A percentile compares a stretch with the other conserved stretches of the same genome.
These are phyloP conservation scores for Elaeagnus macrophylla DNA, from an alignment of 306 rosid genomes.

Conservation along the genomic window DNA sequence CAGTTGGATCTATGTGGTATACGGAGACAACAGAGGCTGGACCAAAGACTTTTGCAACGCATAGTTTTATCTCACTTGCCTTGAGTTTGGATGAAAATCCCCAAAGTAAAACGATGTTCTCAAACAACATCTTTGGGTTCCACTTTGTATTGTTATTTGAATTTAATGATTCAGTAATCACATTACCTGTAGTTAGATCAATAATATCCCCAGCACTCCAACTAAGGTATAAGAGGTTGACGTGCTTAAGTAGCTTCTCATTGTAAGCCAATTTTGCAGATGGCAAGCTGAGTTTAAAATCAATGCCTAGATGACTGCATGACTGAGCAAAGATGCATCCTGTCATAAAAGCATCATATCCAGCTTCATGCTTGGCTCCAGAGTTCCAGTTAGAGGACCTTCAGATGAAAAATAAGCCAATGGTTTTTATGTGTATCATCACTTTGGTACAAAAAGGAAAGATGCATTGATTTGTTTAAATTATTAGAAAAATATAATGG, in stretches of 20 bases:
- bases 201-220: constrained; percentile 71
- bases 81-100: constrained; percentile 58
- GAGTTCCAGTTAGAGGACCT: constrained; percentile 89
- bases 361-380: constrained; percentile 96
- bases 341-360: constrained; percentile 96
- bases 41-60: constrained; percentile 64
- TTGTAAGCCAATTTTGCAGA: constrained; percentile 42
- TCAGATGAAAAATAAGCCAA: constrained; percentile 26
- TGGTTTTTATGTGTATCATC: constrained; percentile 7
- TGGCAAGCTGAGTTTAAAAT: constrained; percentile 35
- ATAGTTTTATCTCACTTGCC: constrained; percentile 47
- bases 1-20: constrained; percentile 67
- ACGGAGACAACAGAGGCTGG: constrained; percentile 40
- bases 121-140: constrained; percentile 37
- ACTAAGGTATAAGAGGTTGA: constrained; percentile 73
- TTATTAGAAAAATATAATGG: background rate
- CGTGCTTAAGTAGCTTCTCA: constrained; percentile 50
- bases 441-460: constrained; percentile 4
- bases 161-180: constrained; percentile 29
- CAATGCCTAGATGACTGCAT: constrained; percentile 61
- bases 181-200: constrained; percentile 53
- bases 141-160: constrained; percentile 29
- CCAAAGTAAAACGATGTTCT: constrained; percentile 67
- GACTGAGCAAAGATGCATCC: constrained; percentile 85
- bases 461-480: no score